A percentile compares a stretch with the other conserved stretches of the same genome.
Evolutionary conservation across 768 basidiomycete genomes (phyloP).

Genomic region (Lactarius trivialis): DNA sequence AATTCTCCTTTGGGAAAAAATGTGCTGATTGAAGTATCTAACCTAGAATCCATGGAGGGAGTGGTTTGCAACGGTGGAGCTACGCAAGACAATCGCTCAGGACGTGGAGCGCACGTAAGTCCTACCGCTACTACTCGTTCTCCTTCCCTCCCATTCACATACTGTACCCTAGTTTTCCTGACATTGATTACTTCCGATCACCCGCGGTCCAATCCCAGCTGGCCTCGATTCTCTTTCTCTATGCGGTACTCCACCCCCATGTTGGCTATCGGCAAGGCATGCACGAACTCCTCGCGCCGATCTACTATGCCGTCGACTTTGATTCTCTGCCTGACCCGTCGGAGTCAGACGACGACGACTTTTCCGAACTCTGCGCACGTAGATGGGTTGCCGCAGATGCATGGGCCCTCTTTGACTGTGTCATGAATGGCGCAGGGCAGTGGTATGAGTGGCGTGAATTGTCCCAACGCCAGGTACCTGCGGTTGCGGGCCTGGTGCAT

Average conservation of each 20-base stretch:
- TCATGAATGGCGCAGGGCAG: constrained; percentile 73
- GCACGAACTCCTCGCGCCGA: constrained; percentile 91
- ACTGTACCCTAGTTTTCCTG: constrained; percentile 71
- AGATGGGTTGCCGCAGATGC: constrained; percentile 80
- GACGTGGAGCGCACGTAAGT: constrained; percentile 94
- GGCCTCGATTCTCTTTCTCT: constrained; percentile 83
- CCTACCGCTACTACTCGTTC: not conserved
- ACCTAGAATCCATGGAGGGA: constrained; percentile 87
- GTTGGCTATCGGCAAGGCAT: constrained; percentile 97
- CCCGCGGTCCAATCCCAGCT: constrained; percentile 68
- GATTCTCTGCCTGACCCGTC: constrained; percentile 55
- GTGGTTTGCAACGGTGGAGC: constrained; percentile 87
- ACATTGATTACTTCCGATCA: constrained; percentile 83
- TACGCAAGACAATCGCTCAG: constrained; percentile 83
- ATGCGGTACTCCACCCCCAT: constrained; percentile 67
- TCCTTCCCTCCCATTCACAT: not conserved
- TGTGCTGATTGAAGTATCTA: not conserved
- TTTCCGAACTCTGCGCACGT: constrained; percentile 58
- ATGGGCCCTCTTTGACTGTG: constrained; percentile 68
- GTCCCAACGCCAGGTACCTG: constrained; percentile 25
- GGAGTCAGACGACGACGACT: constrained; percentile 32
- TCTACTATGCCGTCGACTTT: constrained; percentile 76
- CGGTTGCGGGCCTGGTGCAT: constrained; percentile 42
- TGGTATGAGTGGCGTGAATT: constrained; percentile 57
- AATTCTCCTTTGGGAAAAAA: not conserved